phyloP scores from a whole-genome alignment of 176 grass and related monocot genomes.

The Triticum aestivum region DNA sequence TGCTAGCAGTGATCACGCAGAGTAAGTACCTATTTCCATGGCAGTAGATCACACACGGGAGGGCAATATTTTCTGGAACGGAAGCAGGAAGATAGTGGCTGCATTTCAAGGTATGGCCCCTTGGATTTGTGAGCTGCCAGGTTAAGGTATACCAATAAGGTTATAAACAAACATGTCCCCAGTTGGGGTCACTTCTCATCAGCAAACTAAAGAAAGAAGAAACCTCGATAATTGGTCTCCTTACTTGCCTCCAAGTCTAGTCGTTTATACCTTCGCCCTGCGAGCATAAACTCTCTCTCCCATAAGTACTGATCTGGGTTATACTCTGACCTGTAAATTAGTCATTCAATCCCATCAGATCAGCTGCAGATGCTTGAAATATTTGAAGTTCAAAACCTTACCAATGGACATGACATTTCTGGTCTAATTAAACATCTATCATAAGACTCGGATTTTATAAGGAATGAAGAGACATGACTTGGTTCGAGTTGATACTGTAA shows the following conservation, averaged over 20 bases:
- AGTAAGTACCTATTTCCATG: constrained; percentile 88
- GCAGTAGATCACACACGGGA: constrained; percentile 95
- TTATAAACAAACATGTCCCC: constrained; percentile 24
- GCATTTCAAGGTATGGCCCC: constrained; percentile 83
- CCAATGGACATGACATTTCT: neutral
- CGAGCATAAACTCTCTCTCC: constrained; percentile 80
- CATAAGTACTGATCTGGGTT: constrained; percentile 98
- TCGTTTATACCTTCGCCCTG: constrained; percentile 86
- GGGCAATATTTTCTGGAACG: constrained; percentile 57
- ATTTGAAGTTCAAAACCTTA: neutral
- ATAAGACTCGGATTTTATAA: neutral
- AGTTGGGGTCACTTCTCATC: constrained; percentile 29
- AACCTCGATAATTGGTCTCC: constrained; percentile 72
- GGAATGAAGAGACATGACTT: constrained; percentile 8
- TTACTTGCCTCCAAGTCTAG: constrained; percentile 99
- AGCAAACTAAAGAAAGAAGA: constrained; percentile 51
- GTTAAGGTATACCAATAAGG: constrained; percentile 26
- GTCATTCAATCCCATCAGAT: constrained; percentile 5
- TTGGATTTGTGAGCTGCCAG: constrained; percentile 83
- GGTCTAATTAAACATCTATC: neutral
- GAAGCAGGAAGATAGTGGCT: constrained; percentile 89
- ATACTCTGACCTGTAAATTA: constrained; percentile 75
- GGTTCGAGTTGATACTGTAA: neutral
- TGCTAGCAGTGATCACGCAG: neutral
- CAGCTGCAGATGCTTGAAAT: neutral